phyloP scores from a whole-genome alignment of 2,329 filamentous ascomycete species.

The Pseudogymnoascus sp. region DNA sequence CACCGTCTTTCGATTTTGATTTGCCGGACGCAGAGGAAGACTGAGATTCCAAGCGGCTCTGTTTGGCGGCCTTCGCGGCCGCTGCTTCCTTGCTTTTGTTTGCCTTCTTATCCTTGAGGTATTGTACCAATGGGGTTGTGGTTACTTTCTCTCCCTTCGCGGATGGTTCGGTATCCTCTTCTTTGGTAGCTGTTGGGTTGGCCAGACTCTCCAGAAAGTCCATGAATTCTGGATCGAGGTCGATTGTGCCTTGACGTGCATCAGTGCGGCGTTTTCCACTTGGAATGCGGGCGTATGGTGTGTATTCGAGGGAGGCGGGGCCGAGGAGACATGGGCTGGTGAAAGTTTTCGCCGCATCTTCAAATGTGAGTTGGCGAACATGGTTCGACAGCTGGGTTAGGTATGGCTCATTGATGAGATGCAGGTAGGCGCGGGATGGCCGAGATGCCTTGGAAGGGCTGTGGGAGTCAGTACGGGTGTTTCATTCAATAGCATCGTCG shows the following conservation, averaged over 20 bases:
- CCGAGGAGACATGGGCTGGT: constrained; percentile 66
- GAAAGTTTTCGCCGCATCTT: constrained; percentile 72
- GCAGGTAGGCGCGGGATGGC: constrained; percentile 74
- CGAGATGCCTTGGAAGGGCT: constrained; percentile 79
- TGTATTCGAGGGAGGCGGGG: constrained; percentile 72
- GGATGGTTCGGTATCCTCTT: constrained; percentile 36
- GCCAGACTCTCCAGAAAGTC: constrained; percentile 82
- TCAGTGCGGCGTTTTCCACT: constrained; percentile 68
- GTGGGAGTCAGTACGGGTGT: constrained; percentile 5
- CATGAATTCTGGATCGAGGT: constrained; percentile 94
- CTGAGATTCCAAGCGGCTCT: constrained; percentile 40
- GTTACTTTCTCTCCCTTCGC: constrained; percentile 50
- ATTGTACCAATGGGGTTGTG: constrained; percentile 84
- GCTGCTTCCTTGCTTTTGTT: constrained; percentile 54
- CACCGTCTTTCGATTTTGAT: constrained; percentile 23
- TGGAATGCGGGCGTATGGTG: constrained; percentile 76
- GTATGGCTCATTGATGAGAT: constrained; percentile 64
- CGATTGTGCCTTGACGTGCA: constrained; percentile 84
- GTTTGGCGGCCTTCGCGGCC: constrained; percentile 47
- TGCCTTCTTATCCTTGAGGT: constrained; percentile 84
- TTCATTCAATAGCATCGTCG: not conserved
- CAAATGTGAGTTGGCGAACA: constrained; percentile 63
- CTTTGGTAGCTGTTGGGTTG: constrained; percentile 49
- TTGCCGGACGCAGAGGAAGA: constrained; percentile 43
- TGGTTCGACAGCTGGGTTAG: constrained; percentile 60